Evolutionary conservation across 305 asterid genomes (phyloP).

Genomic region (Lippia alba): DNA sequence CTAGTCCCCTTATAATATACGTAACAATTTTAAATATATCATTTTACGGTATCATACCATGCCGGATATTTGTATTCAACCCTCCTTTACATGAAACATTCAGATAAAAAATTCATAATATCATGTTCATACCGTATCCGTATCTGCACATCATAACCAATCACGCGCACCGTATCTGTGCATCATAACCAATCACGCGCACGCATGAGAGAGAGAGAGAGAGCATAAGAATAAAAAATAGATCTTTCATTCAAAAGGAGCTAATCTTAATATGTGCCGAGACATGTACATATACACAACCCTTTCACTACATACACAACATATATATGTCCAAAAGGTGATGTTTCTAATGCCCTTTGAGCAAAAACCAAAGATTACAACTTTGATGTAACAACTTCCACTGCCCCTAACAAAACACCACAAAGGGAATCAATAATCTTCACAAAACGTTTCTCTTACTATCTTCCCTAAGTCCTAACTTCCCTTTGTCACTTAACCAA

Average conservation of each 20-base stretch:
- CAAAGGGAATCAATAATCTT: slow-evolving; percentile 19
- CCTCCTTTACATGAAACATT: too few relatives aligned
- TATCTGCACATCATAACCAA: too few relatives aligned
- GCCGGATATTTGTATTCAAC: too few relatives aligned
- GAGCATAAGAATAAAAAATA: slow-evolving; percentile 16
- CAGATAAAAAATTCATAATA: too few relatives aligned
- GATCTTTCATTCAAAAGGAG: slow-evolving; percentile 27
- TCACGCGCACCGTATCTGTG: too few relatives aligned
- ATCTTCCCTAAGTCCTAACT: slow-evolving; percentile 18
- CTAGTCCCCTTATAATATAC: too few relatives aligned
- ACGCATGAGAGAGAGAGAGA: background rate
- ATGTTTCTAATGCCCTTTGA: slow-evolving; percentile 33
- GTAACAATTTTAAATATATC: too few relatives aligned
- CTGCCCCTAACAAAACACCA: slow-evolving; percentile 39
- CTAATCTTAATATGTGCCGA: slow-evolving; percentile 41
- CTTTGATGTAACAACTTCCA: slow-evolving; percentile 37
- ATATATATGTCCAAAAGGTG: slow-evolving; percentile 45
- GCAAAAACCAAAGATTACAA: slow-evolving; percentile 25
- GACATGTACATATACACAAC: slow-evolving; percentile 39
- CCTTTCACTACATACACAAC: slow-evolving; percentile 36
- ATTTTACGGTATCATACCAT: too few relatives aligned
- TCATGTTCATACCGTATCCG: too few relatives aligned
- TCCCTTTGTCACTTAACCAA: slow-evolving; percentile 18
- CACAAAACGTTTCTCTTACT: slow-evolving; percentile 31
- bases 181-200: too few relatives aligned